Percentiles rank a stretch among this genome's conserved stretches.
Conservation (phyloP, 768 basidiomycete species). For the Postia placenta region DNA sequence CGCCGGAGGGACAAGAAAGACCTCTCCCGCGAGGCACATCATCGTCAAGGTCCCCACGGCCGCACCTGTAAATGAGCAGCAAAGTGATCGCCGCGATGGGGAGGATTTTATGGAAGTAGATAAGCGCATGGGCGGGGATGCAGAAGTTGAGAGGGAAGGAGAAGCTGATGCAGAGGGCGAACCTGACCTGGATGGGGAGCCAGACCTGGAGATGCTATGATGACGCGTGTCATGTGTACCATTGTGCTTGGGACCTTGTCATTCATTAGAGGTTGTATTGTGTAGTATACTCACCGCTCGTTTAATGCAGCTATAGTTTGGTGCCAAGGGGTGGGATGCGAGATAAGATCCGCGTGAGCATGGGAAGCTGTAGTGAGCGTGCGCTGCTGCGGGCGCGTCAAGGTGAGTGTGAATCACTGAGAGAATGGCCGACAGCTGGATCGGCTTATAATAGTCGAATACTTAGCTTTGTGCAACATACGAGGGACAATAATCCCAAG, state of each 20-base stretch:
- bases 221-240: not conserved
- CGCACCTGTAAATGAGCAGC: not conserved
- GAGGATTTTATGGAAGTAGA: slow-evolving; percentile 16
- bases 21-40: slow-evolving; percentile 4
- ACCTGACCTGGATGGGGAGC: slow-evolving; percentile 20
- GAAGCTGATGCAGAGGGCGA: slow-evolving; percentile 27
- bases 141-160: slow-evolving; percentile 34
- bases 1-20: slow-evolving; percentile 20
- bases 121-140: slow-evolving; percentile 17
- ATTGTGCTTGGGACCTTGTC: not conserved
- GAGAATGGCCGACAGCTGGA: not conserved
- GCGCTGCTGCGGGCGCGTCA: too few relatives aligned
- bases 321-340: not conserved
- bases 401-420: not conserved
- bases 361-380: not conserved
- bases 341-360: not conserved
- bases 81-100: not conserved
- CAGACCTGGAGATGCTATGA: slow-evolving; percentile 10
- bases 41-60: not conserved
- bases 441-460: not conserved
- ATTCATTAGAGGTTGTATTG: not conserved
- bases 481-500: too few relatives aligned
- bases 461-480: too few relatives aligned
- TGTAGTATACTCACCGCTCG: not conserved
- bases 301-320: not conserved